Evolutionary conservation across 2,329 filamentous ascomycete species (phyloP), one percentile per base, ranked within the genome.

Genomic region (Aschersonia sp.): DNA sequence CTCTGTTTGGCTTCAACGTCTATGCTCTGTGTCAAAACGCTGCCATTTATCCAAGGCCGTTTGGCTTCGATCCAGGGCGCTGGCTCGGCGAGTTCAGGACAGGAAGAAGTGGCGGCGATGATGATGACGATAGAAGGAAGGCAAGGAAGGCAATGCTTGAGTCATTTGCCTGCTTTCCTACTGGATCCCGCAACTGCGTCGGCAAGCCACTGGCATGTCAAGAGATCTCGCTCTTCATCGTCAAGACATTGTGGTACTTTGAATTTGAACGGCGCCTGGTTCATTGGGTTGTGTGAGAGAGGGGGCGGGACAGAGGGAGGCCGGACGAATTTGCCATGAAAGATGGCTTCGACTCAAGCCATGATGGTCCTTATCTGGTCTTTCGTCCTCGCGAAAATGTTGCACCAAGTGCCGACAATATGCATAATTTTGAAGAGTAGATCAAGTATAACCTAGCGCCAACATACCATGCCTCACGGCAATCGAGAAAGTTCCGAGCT

Each of bases 1-100:
- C 7, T 29, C 47, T 10, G 45, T 51, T 9, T 47, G 38, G 3
- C 30, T 43, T 12, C 5, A 29, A 6, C 38, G 38, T 47, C 6
- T 51, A 51, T 31, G 30, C 50, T 9, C 31, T 51, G 3, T 40
- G 41, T 31, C 50, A 51, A 41, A 49, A 51, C 31, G 35, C 43
- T 7, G 47, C 44, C 29, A 42, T 43, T 41, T 51, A 45, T 35
- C 9, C 41, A n/a, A 31, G 48, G 3, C 30, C 50, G 9, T 47
- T 31, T n/a, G 38, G 20, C 2, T 51, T 43, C 43, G 42, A 20
- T 7, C 50, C 50, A 5, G 50, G 49, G 45, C 45, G 50, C n/a
- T 51, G 50, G 50, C 44, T 51, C 30, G 30, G 48, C 10, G 30
- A 9, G 44, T 29, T n/a, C 6, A 10, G 10, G 30, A 9, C 20